These are phyloP conservation scores for Candida khao-thaluensis DNA, from an alignment of 805 yeast species.

Conservation along the genomic window DNA sequence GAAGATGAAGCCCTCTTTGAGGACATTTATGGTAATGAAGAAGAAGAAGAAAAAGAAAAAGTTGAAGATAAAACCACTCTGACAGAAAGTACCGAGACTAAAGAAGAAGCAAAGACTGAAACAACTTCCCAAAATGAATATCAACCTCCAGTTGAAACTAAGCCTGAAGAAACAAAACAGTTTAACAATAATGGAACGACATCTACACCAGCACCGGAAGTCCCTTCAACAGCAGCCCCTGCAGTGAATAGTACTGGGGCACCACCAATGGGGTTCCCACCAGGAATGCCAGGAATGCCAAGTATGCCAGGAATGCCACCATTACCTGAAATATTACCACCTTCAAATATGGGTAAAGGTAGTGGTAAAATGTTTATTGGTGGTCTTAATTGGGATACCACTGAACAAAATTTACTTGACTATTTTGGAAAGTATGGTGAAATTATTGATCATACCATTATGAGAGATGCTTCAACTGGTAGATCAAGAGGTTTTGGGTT, in stretches of 20 bases:
- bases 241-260: slow-evolving; percentile 1
- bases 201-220: slow-evolving; percentile 1
- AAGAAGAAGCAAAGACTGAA: slow-evolving; percentile 2
- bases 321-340: slow-evolving; percentile 17
- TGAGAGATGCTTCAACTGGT: slow-evolving; percentile 87
- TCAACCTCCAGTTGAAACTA: neutral
- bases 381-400: slow-evolving; percentile 97
- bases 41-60: slow-evolving; percentile 10
- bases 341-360: slow-evolving; percentile 47
- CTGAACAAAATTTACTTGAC: slow-evolving; percentile 78
- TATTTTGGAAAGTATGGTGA: slow-evolving; percentile 89
- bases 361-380: slow-evolving; percentile 94
- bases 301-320: slow-evolving; percentile 17
- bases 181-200: slow-evolving; percentile 4
- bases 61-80: slow-evolving; percentile 12
- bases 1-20: slow-evolving; percentile 95
- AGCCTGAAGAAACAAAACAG: neutral
- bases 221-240: slow-evolving; percentile 7
- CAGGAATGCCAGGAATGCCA: slow-evolving; percentile 17
- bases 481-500: slow-evolving; percentile 95
- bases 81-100: slow-evolving; percentile 4
- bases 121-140: slow-evolving; percentile 6
- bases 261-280: slow-evolving; percentile 3
- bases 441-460: slow-evolving; percentile 81
- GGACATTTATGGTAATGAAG: slow-evolving; percentile 61